Base-by-base conservation (phyloP, 768 basidiomycete genomes). In the Suillus fuscotomentosus region DNA sequence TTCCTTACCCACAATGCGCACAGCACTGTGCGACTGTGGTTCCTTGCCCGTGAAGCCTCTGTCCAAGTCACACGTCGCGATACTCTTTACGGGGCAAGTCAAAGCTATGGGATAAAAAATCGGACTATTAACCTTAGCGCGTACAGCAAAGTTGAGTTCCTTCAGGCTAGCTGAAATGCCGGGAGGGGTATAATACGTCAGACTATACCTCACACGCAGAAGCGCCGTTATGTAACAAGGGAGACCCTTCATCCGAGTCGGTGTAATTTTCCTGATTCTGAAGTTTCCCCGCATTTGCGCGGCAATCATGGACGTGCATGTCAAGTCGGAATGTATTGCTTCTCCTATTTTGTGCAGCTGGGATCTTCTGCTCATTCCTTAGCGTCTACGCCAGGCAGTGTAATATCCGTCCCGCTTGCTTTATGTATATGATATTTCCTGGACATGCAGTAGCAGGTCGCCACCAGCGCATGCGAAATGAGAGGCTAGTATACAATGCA, bases 211-310 rank as follows among this genome's bases (percentile, higher is more conserved):
- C 24, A 59, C 41, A 27, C 39, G 17, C 6, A 5, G 39, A 59
- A 42, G 22, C 24, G 13, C 11, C 41, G 24, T 59, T 59, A 54
- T 34, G 53, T 54, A 59, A 59, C 24, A 27, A 59, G 57, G 17
- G 24, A 42, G 39, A 27, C 24, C 41, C 38, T 54, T 54, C 51
- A 27, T 17, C 51, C 51, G 51, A 31, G 20, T 20, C 41, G 17
- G 24, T 42, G 57, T 38, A 31, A 62, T 20, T 38, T 60, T 10
- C 17, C 24, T 60, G 24, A n/a, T 42, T 39, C 45, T 41, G 14
- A 39, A 5, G 61, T 65, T 68, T 64, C 68, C 70, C 66, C 70
- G 64, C 70, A 68, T 59, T 48, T 64, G 62, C 66, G 68, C 64
- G 65, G 65, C 66, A 65, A 41, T 38, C 45, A 50, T 45, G 55